Percentiles rank a stretch among this genome's conserved stretches.
phyloP scores from a whole-genome alignment of 768 basidiomycete genomes.

The Russula compacta region DNA sequence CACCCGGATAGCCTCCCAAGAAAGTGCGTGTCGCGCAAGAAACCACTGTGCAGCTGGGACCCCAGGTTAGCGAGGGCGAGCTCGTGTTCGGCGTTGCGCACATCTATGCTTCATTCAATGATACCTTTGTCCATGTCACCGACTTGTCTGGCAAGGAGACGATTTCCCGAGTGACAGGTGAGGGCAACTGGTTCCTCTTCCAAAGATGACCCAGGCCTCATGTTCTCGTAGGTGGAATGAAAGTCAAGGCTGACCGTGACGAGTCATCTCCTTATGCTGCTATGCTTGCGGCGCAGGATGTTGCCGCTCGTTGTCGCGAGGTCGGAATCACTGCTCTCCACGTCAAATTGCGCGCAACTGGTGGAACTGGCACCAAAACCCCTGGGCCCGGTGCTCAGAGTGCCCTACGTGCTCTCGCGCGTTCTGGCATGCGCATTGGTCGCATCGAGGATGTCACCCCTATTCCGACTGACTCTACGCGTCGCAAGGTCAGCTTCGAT shows the following conservation, averaged over 20 bases:
- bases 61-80: slow-evolving; percentile 93
- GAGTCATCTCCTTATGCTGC: slow-evolving; percentile 97
- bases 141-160: slow-evolving; percentile 99
- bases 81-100: slow-evolving; percentile 97
- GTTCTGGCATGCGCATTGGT: slow-evolving; percentile 96
- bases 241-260: slow-evolving; percentile 99
- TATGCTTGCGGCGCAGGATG: slow-evolving; percentile 98
- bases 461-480: slow-evolving; percentile 92
- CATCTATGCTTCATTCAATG: slow-evolving; percentile 99
- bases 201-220: neutral
- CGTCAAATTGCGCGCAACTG: slow-evolving; percentile 98
- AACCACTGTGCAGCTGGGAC: slow-evolving; percentile 83
- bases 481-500: slow-evolving; percentile 69
- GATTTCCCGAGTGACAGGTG: slow-evolving; percentile 95
- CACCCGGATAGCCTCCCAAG: slow-evolving; percentile 69
- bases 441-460: slow-evolving; percentile 98
- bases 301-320: slow-evolving; percentile 92
- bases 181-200: slow-evolving; percentile 22
- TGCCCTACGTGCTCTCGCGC: slow-evolving; percentile 94
- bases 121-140: slow-evolving; percentile 98
- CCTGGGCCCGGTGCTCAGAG: slow-evolving; percentile 98
- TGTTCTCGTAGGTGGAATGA: slow-evolving; percentile 76
- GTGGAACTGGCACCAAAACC: slow-evolving; percentile 97
- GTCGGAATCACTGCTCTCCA: slow-evolving; percentile 98
- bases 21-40: slow-evolving; percentile 76